Percentiles rank a stretch among this genome's conserved stretches.
Evolutionary conservation across 1,284 basidiomycete genomes (phyloP).

Genomic region (Moesziomyces sp.): DNA sequence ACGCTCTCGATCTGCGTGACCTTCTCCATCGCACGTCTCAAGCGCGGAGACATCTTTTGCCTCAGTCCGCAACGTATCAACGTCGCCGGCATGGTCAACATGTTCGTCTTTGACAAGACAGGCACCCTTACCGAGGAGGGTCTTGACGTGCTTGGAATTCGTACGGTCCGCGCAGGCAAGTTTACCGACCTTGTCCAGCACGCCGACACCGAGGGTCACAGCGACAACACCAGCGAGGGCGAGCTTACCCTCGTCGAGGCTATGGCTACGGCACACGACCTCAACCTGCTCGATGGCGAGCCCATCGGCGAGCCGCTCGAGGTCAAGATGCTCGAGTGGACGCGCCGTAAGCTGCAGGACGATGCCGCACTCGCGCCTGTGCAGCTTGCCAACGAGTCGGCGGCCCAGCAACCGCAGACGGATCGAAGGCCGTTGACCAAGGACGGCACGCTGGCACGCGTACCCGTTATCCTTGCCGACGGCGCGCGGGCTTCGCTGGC

Average conservation of each 20-base stretch:
- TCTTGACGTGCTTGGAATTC: constrained; percentile 37
- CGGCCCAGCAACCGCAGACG: not conserved
- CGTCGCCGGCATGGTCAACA: constrained; percentile 40
- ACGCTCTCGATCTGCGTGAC: constrained; percentile 35
- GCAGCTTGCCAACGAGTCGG: constrained; percentile 12
- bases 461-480: constrained; percentile 26
- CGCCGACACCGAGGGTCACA: not conserved
- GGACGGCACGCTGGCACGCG: constrained; percentile 24
- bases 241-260: constrained; percentile 19
- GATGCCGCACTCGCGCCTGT: constrained; percentile 20
- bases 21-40: constrained; percentile 32
- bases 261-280: constrained; percentile 36
- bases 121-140: constrained; percentile 47
- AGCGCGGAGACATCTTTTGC: constrained; percentile 31
- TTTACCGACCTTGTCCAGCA: constrained; percentile 16
- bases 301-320: constrained; percentile 48
- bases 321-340: constrained; percentile 48
- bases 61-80: constrained; percentile 50
- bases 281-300: constrained; percentile 38
- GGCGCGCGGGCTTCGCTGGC: constrained; percentile 4
- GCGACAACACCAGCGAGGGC: no score
- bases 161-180: constrained; percentile 9
- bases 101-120: constrained; percentile 49
- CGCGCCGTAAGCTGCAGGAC: constrained; percentile 26
- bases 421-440: constrained; percentile 16